Evolutionary conservation across 129 eudicot species (phyloP).

Genomic region (Artemisia annua): DNA sequence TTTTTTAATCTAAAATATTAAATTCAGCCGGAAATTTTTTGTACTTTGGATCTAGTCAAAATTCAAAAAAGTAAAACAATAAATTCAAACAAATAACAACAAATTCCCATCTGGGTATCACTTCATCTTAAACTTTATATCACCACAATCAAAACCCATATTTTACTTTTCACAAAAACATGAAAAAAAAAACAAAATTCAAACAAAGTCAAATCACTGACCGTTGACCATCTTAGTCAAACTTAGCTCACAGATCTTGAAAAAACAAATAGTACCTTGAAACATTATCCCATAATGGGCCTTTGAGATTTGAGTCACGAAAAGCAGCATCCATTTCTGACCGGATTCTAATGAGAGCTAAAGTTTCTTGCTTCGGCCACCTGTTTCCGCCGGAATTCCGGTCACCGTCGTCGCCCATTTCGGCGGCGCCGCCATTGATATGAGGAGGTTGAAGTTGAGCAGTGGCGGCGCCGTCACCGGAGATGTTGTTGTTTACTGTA

Average conservation of each 20-base stretch:
- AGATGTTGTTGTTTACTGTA: too few relatives aligned
- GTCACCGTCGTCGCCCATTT: conserved; percentile 31
- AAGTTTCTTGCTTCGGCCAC: conserved; percentile 59
- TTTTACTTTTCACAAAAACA: neutral
- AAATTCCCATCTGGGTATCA: neutral
- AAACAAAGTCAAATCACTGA: conserved; percentile 13
- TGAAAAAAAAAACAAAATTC: neutral
- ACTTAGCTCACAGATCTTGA: conserved; percentile 25
- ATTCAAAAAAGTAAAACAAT: conserved; percentile 5
- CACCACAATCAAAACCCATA: neutral
- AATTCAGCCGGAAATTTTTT: neutral
- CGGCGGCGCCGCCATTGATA: conserved; percentile 22
- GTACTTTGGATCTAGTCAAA: conserved; percentile 11
- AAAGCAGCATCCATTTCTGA: conserved; percentile 53
- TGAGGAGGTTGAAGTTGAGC: too few relatives aligned
- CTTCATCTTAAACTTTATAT: neutral
- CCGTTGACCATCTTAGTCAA: conserved; percentile 29
- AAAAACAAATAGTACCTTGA: conserved; percentile 38
- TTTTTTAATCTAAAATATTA: neutral
- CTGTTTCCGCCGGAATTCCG: conserved; percentile 50
- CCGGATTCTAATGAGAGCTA: conserved; percentile 53
- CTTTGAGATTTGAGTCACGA: conserved; percentile 57
- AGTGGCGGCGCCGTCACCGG: too few relatives aligned
- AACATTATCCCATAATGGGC: conserved; percentile 54
- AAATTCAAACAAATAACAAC: conserved; percentile 9